These are phyloP conservation scores for Picea sitchensis DNA, from an alignment of 75 land plant genomes.

Conservation along the genomic window DNA sequence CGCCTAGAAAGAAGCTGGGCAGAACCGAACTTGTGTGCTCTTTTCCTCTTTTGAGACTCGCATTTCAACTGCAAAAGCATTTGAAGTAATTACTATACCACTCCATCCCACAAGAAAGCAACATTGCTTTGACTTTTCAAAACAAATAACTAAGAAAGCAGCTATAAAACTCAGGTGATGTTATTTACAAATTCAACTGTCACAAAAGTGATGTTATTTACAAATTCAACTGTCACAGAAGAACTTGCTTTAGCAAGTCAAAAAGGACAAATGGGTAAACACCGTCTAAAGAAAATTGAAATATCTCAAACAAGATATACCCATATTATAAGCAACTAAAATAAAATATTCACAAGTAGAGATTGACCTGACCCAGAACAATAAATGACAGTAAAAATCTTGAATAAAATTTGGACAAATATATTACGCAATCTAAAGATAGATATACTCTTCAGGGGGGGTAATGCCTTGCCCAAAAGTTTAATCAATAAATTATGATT, in stretches of 20 bases:
- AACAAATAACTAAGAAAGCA: background rate
- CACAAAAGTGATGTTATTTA: background rate
- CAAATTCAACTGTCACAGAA: background rate
- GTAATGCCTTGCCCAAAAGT: no score
- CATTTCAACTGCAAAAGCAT: constrained; percentile 6
- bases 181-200: background rate
- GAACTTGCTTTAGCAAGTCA: background rate
- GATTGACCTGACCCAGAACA: background rate
- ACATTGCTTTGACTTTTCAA: background rate
- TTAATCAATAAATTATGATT: no score
- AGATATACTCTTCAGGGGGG: no score
- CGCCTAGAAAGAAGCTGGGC: constrained; percentile 38
- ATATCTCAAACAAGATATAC: background rate
- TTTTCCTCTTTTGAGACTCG: background rate
- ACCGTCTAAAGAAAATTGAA: background rate
- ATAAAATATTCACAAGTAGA: background rate
- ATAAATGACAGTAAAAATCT: background rate
- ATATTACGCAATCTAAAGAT: background rate
- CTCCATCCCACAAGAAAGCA: background rate
- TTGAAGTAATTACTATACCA: background rate
- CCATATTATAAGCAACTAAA: background rate
- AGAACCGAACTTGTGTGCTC: constrained; percentile 5
- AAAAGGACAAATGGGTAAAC: background rate
- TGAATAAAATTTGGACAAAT: background rate
- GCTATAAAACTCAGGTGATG: background rate